Percentiles rank a stretch among this genome's conserved stretches.
Conservation (phyloP, 768 basidiomycete species). For the Pleurotus eryngii region DNA sequence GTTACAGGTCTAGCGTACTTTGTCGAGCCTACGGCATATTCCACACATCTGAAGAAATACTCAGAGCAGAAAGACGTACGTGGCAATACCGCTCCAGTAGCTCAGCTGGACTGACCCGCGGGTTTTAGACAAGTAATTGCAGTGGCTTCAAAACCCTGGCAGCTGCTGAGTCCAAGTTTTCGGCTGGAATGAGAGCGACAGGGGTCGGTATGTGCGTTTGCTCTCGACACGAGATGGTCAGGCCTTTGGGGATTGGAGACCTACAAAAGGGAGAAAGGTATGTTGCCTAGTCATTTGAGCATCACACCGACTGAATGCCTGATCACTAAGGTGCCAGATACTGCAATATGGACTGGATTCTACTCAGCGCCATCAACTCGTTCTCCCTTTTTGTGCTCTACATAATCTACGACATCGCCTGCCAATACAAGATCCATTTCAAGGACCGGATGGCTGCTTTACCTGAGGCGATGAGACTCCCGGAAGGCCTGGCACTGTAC, state of each 20-base stretch:
- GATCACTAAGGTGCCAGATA: background rate
- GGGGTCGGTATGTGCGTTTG: background rate
- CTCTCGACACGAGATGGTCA: constrained; percentile 1
- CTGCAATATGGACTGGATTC: constrained; percentile 5
- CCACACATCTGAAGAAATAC: constrained; percentile 9
- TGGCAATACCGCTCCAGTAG: background rate
- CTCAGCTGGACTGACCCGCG: background rate
- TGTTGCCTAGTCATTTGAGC: background rate
- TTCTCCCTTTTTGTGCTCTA: background rate
- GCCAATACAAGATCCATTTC: background rate
- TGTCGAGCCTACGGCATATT: constrained; percentile 11
- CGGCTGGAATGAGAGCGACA: no score
- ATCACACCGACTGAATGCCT: no score
- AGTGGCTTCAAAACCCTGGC: constrained; percentile 4
- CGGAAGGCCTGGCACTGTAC: background rate
- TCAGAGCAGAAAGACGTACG: background rate
- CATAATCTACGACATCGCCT: background rate
- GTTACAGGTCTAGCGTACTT: no score
- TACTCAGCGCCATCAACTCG: background rate
- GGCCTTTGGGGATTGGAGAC: background rate
- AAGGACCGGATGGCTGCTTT: background rate
- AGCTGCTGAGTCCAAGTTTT: background rate
- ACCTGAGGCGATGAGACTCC: background rate
- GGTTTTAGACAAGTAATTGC: background rate
- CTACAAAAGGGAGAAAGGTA: constrained; percentile 4